phyloP scores from a whole-genome alignment of 2,329 filamentous ascomycete species.

The Fusarium ambrosium region DNA sequence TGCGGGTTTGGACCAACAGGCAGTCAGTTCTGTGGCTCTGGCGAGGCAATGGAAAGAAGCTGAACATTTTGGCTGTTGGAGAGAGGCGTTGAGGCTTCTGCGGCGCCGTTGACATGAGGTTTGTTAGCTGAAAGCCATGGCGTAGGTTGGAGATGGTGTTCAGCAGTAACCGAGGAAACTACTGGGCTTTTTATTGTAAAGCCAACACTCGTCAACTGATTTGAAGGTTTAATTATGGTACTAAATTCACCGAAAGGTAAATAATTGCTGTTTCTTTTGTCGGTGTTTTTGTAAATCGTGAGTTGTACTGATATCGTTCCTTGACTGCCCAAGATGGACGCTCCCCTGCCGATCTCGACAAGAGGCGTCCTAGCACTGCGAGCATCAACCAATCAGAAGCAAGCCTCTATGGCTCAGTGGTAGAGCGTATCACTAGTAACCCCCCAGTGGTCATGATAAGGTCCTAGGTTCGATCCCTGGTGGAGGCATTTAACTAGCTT shows the following conservation, averaged over 20 bases:
- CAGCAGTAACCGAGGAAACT: background rate
- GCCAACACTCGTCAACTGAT: background rate
- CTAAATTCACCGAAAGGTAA: background rate
- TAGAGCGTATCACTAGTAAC: conserved; percentile 2
- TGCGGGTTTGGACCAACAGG: background rate
- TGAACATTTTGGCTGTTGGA: background rate
- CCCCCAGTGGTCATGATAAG: background rate
- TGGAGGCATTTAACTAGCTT: background rate
- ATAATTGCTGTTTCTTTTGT: background rate
- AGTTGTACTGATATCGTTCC: background rate
- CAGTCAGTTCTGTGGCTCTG: too few relatives aligned
- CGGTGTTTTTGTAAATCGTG: background rate
- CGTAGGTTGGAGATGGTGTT: background rate
- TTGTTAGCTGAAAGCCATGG: background rate
- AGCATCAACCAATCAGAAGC: background rate
- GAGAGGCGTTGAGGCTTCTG: background rate
- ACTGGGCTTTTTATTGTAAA: background rate
- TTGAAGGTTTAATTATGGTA: background rate
- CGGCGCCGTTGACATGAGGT: background rate
- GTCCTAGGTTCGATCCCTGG: conserved; percentile 2
- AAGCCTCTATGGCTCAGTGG: conserved; percentile 1
- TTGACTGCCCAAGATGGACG: background rate
- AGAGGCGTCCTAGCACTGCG: background rate
- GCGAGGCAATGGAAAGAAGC: background rate
- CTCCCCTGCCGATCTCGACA: background rate